Conservation (phyloP, 2,329 filamentous ascomycete genomes). For the Apiospora kogelbergensis region DNA sequence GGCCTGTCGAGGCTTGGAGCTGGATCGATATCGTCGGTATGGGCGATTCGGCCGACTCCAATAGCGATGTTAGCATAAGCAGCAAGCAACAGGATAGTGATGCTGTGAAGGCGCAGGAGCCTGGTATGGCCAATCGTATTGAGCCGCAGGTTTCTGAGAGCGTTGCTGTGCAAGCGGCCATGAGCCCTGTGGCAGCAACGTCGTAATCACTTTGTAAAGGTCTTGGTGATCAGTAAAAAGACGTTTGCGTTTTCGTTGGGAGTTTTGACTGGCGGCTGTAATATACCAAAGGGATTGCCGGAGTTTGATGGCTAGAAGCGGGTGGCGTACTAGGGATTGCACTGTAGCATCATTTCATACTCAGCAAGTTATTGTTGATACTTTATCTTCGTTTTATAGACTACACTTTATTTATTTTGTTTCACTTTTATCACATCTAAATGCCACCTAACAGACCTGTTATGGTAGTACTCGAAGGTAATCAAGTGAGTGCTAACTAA, state of each 20-base stretch:
- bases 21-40: conserved; percentile 55
- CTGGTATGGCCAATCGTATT: conserved; percentile 35
- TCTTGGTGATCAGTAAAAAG: too few species aligned
- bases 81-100: conserved; percentile 17
- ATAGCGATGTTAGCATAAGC: neutral
- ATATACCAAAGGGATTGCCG: neutral
- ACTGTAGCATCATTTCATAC: neutral
- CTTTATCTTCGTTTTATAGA: too few species aligned
- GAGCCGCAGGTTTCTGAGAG: conserved; percentile 27
- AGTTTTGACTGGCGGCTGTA: neutral
- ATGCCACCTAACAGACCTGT: too few species aligned
- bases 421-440: too few species aligned
- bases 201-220: neutral
- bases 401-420: neutral
- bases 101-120: conserved; percentile 28
- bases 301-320: neutral
- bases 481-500: too few species aligned
- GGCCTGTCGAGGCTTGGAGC: conserved; percentile 46
- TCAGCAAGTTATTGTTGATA: too few species aligned
- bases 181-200: neutral
- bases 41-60: conserved; percentile 30
- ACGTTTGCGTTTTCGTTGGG: neutral
- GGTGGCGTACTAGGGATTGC: neutral
- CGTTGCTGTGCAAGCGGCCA: conserved; percentile 13
- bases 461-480: too few species aligned